These are phyloP conservation scores for Malus hybrid DNA, from an alignment of 331 rosid genomes.

Conservation along the genomic window DNA sequence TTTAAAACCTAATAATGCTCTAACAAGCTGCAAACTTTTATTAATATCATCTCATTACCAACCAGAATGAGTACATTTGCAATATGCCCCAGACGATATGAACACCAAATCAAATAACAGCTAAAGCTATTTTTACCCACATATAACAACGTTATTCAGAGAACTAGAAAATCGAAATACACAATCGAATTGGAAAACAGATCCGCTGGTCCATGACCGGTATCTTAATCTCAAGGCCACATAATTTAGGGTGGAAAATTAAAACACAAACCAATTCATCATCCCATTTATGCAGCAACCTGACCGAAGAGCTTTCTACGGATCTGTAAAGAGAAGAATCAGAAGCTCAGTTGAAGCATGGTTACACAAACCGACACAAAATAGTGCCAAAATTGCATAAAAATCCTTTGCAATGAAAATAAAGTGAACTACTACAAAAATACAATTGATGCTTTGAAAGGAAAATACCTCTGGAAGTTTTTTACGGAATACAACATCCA, in stretches of 20 bases:
- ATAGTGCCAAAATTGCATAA: background rate
- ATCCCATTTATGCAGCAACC: slow-evolving; percentile 41
- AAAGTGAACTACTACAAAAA: too few relatives aligned
- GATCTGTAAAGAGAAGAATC: slow-evolving; percentile 44
- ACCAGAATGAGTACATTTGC: slow-evolving; percentile 11
- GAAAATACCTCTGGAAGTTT: slow-evolving; percentile 89
- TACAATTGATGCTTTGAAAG: background rate
- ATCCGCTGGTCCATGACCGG: slow-evolving; percentile 19
- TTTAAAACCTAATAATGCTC: background rate
- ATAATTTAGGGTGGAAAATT: slow-evolving; percentile 23
- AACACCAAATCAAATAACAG: slow-evolving; percentile 19
- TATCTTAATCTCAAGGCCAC: slow-evolving; percentile 10
- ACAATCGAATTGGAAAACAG: slow-evolving; percentile 24
- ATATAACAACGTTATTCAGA: background rate
- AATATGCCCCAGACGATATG: slow-evolving; percentile 16
- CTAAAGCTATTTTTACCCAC: slow-evolving; percentile 9
- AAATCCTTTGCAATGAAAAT: too few relatives aligned
- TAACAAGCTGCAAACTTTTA: slow-evolving; percentile 10
- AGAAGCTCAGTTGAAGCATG: slow-evolving; percentile 2
- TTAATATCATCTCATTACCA: slow-evolving; percentile 4
- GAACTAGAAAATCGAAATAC: slow-evolving; percentile 10
- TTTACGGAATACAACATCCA: slow-evolving; percentile 87
- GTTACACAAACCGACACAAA: background rate
- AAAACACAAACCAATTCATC: slow-evolving; percentile 2
- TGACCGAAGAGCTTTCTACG: slow-evolving; percentile 63